Evolutionary conservation across 768 basidiomycete species (phyloP), one percentile per base, ranked within the genome.

Genomic region (Termitomyces sp.): DNA sequence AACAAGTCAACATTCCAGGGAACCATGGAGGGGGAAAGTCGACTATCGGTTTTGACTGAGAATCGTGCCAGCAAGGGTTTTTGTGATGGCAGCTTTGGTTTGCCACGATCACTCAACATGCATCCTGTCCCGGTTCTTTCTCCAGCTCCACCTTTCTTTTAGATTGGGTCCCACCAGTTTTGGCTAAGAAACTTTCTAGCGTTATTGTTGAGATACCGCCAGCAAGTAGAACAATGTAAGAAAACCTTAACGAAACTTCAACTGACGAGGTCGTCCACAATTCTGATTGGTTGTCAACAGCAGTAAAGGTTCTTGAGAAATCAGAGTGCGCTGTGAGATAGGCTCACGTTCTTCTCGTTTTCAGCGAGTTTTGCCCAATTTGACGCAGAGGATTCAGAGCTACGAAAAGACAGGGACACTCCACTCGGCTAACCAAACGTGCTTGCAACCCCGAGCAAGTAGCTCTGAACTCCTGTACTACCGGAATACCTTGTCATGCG

Each of bases 401-500:
- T 31, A 32, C 31, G 38, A 15, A 25, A 37, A 15, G 2, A 17
- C 17, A 9, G 4, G 5, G 38, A 25, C 20, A 47, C 31, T 20
- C 3, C 54, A 32, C 36, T 20, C 17, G 17, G 40, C 15, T 36
- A n/a, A 20, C 29, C 29, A 45, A 31, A 51, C 60, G 56, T 50
- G 32, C 42, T 56, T 40, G 46, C 54, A 53, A 31, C 53, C 48
- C 20, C 57, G 65, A 40, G 63, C 63, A 20, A 40, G 38, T 55
- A 20, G 3, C 11, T 37, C 10, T 3, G 8, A 63, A 64, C 63
- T 29, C 67, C 64, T 31, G 47, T 49, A 4, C 58, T 57, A 15
- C 37, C 60, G 20, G 66, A 62, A 54, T 68, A 67, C 37, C 64
- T 71, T 38, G 70, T 69, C 43, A 66, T 57, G 15, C 68, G 73